A percentile compares a stretch with the other conserved stretches of the same genome.
Conservation (phyloP, 441 rosid genomes). For the Aleurites moluccanus region DNA sequence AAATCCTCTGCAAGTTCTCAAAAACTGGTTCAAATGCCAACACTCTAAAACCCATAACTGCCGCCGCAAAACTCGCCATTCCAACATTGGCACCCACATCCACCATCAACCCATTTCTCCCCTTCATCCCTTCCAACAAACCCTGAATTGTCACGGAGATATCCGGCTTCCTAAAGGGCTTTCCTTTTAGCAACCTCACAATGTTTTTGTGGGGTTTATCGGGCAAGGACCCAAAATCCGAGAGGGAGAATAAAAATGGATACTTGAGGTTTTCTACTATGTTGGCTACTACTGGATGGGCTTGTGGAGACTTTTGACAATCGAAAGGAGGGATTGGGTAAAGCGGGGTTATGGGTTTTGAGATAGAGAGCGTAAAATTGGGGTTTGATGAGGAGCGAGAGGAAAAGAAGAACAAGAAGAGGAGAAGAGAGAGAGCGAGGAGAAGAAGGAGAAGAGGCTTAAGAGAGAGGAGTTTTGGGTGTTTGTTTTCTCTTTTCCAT, state of each 20-base stretch:
- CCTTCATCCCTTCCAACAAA: slow-evolving; percentile 46
- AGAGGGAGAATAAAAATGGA: slow-evolving; percentile 76
- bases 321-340: slow-evolving; percentile 57
- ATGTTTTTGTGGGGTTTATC: slow-evolving; percentile 97
- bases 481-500: neutral
- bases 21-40: slow-evolving; percentile 85
- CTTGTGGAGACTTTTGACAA: slow-evolving; percentile 74
- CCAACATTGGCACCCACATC: slow-evolving; percentile 98
- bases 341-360: slow-evolving; percentile 24
- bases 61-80: slow-evolving; percentile 93
- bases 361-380: slow-evolving; percentile 32
- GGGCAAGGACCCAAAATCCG: slow-evolving; percentile 83
- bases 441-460: slow-evolving; percentile 34
- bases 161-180: slow-evolving; percentile 83
- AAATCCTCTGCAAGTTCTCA: slow-evolving; percentile 91
- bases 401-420: slow-evolving; percentile 40
- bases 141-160: slow-evolving; percentile 82
- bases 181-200: slow-evolving; percentile 82
- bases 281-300: slow-evolving; percentile 90
- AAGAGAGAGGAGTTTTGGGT: slow-evolving; percentile 14
- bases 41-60: slow-evolving; percentile 89
- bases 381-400: slow-evolving; percentile 34
- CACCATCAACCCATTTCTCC: slow-evolving; percentile 55
- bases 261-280: slow-evolving; percentile 74
- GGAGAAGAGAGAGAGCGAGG: slow-evolving; percentile 28